Evolutionary conservation across 352 stramenopile genomes (phyloP).

Genomic region (Pythium oligandrum): DNA sequence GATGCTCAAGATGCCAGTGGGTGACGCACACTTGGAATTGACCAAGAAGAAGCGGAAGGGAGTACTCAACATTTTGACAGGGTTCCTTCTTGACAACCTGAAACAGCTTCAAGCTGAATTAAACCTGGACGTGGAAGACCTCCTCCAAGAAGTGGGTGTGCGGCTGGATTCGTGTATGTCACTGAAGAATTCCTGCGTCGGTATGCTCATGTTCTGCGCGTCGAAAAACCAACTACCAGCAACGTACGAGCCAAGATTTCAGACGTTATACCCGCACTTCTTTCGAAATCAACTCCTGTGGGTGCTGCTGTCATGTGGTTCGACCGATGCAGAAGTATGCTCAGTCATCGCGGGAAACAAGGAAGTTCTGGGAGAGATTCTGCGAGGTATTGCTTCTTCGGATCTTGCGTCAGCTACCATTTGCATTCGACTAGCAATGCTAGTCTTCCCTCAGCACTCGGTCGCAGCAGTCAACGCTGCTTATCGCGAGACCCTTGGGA

Average conservation of each 20-base stretch:
- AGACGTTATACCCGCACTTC: constrained; percentile 43
- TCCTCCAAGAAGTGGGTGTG: constrained; percentile 5
- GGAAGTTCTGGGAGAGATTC: constrained; percentile 54
- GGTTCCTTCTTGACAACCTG: constrained; percentile 66
- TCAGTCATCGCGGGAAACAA: constrained; percentile 52
- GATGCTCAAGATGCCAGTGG: constrained; percentile 28
- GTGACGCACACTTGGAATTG: neutral
- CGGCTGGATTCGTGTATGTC: constrained; percentile 27
- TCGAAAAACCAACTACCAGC: constrained; percentile 4
- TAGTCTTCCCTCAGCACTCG: constrained; percentile 76
- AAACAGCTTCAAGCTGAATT: constrained; percentile 28
- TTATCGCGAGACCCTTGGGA: constrained; percentile 8
- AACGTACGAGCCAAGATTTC: constrained; percentile 9
- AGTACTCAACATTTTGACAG: constrained; percentile 46
- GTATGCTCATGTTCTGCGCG: constrained; percentile 58
- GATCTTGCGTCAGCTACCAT: constrained; percentile 67
- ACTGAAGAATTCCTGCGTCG: constrained; percentile 62
- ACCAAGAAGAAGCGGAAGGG: constrained; percentile 4
- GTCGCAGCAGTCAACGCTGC: constrained; percentile 58
- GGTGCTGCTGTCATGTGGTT: constrained; percentile 69
- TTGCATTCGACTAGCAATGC: constrained; percentile 80
- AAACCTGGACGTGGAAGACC: neutral
- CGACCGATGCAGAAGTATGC: constrained; percentile 50
- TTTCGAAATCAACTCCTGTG: constrained; percentile 77
- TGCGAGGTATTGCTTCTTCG: constrained; percentile 51